Base-by-base conservation (phyloP, 2,329 filamentous ascomycete species). In the Aspergillus piperis region DNA sequence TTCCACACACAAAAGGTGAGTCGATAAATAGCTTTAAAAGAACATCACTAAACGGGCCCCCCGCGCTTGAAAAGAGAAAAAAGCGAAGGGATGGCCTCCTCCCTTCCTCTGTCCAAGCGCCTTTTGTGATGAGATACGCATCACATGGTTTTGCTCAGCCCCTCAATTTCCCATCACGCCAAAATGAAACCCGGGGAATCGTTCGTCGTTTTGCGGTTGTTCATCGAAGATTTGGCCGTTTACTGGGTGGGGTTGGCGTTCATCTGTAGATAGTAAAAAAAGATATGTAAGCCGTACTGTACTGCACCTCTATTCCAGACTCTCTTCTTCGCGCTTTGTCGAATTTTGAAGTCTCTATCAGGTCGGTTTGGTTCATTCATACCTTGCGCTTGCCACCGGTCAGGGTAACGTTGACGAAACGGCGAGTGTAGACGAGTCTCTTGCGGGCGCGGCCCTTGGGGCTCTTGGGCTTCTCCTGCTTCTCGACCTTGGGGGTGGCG, bases 311-410 rank as follows among this genome's bases (percentile, higher is more conserved):
- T 19, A 15, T 36, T 47, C 15, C 8, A 36, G 32, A 36, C 10
- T n/a, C 30, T 27, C 15, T 50, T 42, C 17, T 17, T 56, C 25
- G 17, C 17, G 32, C 32, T 13, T 8, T 52, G 13, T 54, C 52
- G 15, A 3, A 5, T 10, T 11, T 15, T 21, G 17, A 13, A 36
- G n/a, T n/a, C n/a, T 27, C 19, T 5, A 8, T 7, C 10, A 21
- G 6, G 23, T 19, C 19, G 49, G 19, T 32, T 32, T 42, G 57
- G 25, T 51, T 32, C 23, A n/a, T 55, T 62, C 66, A 77, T 81
- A 95, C 92, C 92, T 97, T 97, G 83, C 94, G 87, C 93, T 98
- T 98, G 84, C 94, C 94, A 82, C 92, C 93, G 70, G 93, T 96
- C 83, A 96, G 87, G 77, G 91, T 95, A 79, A 98, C 92, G 84